Evolutionary conservation across 768 basidiomycete species (phyloP), one percentile per base, ranked within the genome.

Genomic region (Grammothele lineata): DNA sequence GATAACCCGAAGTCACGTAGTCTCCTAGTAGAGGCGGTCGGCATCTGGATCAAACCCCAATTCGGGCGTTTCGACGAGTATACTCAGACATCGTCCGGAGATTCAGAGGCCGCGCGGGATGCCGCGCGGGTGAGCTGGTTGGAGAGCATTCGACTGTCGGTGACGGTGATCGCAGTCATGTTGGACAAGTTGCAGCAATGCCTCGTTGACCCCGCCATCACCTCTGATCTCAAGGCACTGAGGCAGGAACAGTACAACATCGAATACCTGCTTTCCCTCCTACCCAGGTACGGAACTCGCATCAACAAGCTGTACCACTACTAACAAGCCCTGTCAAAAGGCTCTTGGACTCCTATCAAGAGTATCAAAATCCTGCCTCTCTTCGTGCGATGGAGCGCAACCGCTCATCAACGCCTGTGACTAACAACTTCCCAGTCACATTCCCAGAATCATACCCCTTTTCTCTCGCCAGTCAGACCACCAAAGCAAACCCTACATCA

Each of bases 401-500:
- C 22, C 78, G 77, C 38, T 75, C 84, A 0, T 71, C 66, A 1
- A 73, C 78, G 2, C 81, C 84, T 3, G 67, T 73, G 22, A 78
- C 82, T 39, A 67, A 81, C 18, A 61, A 71, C 2, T 62, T 76
- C 2, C 93, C 92, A 0, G 81, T 89, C 36, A 86, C 88, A 1
- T 97, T 97, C 68, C 95, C 95, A 0, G 87, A 92, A 54, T 86
- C 93, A 0, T 93, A 97, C 63, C 95, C 95, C 0, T 93, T 96
- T 65, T 84, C 91, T 5, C 73, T 98, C 17, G 58, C 91, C 21
- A 73, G 86, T 0, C 73, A 81, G 25, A 65, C 84, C 19, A 86
- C 89, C 3, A 81, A 80, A 46, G 58, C 70, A 23, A 70, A 71
- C 32, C 65, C 63, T 44, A 59, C 67, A 14, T 48, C 52, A 7